Conservation (phyloP, 176 grass and related monocot genomes). For the Eleusine coracana region DNA sequence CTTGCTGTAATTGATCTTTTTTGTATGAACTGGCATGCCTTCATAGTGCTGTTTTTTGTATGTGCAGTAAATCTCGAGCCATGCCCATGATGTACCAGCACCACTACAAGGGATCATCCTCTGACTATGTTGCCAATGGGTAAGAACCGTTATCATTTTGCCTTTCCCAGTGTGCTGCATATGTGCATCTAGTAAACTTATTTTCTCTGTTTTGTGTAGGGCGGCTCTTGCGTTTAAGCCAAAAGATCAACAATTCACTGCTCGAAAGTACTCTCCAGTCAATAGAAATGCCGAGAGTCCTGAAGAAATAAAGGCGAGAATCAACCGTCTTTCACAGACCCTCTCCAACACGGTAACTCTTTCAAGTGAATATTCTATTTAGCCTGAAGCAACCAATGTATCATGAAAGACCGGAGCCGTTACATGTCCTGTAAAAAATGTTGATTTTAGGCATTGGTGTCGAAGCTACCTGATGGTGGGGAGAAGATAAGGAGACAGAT, state of each 20-base stretch:
- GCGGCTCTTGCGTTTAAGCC: slow-evolving; percentile 72
- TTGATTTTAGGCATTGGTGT: slow-evolving; percentile 43
- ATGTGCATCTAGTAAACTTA: not conserved
- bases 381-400: not conserved
- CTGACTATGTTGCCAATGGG: slow-evolving; percentile 51
- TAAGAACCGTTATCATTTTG: slow-evolving; percentile 19
- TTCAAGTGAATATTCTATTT: not conserved
- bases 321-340: slow-evolving; percentile 61
- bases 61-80: slow-evolving; percentile 39
- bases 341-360: slow-evolving; percentile 55
- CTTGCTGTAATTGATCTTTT: not conserved
- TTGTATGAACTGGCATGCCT: not conserved
- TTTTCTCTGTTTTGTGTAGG: slow-evolving; percentile 40
- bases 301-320: slow-evolving; percentile 61
- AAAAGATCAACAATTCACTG: slow-evolving; percentile 62
- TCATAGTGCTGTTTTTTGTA: slow-evolving; percentile 30
- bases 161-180: slow-evolving; percentile 3
- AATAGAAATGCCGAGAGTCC: slow-evolving; percentile 56
- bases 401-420: not conserved
- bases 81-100: slow-evolving; percentile 41
- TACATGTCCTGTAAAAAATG: not conserved
- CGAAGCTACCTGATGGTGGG: slow-evolving; percentile 56
- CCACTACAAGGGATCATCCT: slow-evolving; percentile 42
- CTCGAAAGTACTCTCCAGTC: slow-evolving; percentile 45
- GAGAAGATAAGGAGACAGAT: slow-evolving; percentile 67